phyloP scores from a whole-genome alignment of 306 rosid genomes.

The Cercis canadensis region DNA sequence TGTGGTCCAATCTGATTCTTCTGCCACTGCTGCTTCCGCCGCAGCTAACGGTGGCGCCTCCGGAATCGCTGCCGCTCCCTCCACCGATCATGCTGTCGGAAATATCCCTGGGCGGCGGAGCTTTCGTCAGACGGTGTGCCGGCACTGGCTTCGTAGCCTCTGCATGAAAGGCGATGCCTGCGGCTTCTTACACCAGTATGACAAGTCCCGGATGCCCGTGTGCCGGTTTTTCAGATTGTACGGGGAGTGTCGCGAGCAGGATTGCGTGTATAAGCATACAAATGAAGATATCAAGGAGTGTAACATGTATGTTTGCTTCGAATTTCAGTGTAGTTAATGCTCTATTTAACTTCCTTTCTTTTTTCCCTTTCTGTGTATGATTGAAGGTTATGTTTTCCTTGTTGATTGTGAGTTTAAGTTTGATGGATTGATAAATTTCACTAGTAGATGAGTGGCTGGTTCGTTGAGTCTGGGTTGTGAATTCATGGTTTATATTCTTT shows the following conservation, averaged over 20 bases:
- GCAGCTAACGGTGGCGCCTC: slow-evolving; percentile 35
- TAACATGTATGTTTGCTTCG: slow-evolving; percentile 68
- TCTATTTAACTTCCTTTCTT: background rate
- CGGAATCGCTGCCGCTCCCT: slow-evolving; percentile 9
- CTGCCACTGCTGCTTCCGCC: slow-evolving; percentile 38
- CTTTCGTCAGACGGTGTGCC: slow-evolving; percentile 96
- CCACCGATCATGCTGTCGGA: slow-evolving; percentile 23
- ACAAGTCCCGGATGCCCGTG: slow-evolving; percentile 96
- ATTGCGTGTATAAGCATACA: slow-evolving; percentile 96
- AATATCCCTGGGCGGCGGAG: slow-evolving; percentile 68
- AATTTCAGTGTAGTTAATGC: background rate
- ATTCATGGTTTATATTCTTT: no score
- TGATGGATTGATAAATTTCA: background rate
- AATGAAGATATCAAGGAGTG: slow-evolving; percentile 98
- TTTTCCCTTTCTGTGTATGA: background rate
- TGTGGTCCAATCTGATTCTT: slow-evolving; percentile 50
- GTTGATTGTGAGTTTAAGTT: slow-evolving; percentile 16
- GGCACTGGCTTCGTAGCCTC: slow-evolving; percentile 94
- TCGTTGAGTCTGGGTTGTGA: background rate
- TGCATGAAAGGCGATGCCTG: slow-evolving; percentile 99
- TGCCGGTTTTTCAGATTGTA: slow-evolving; percentile 87
- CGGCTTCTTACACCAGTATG: slow-evolving; percentile 95
- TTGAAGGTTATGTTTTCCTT: background rate
- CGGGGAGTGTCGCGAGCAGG: slow-evolving; percentile 99
- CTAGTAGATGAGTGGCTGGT: background rate